Percentiles rank a stretch among this genome's conserved stretches.
Conservation (phyloP, 23 red algal genomes). For the Gracilaria gracilis region DNA sequence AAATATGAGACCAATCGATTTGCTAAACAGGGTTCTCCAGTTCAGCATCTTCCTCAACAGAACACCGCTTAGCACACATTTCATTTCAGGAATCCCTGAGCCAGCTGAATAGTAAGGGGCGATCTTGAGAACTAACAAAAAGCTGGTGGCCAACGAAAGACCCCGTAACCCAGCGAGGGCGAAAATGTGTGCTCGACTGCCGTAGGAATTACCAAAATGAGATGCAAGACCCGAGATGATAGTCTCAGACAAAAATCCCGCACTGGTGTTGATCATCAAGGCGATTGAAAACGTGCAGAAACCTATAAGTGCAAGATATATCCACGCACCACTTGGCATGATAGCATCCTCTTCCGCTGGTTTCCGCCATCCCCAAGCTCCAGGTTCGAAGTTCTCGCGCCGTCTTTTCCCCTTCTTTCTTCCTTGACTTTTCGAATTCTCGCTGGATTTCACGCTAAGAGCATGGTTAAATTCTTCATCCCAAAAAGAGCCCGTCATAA, state of each 20-base stretch:
- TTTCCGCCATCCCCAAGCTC: constrained; percentile 66
- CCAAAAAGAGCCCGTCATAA: constrained; percentile 38
- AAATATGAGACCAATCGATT: constrained; percentile 77
- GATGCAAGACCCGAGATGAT: constrained; percentile 33
- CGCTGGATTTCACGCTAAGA: constrained; percentile 1
- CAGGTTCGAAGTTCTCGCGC: constrained; percentile 38
- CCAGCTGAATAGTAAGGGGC: constrained; percentile 70
- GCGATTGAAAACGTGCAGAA: constrained; percentile 59
- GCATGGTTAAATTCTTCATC: constrained; percentile 7
- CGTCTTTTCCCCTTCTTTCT: not conserved
- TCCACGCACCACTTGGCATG: constrained; percentile 68
- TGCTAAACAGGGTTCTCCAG: constrained; percentile 68
- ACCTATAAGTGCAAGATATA: constrained; percentile 85
- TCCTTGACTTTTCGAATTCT: not conserved
- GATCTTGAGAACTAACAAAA: constrained; percentile 47
- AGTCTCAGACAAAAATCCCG: constrained; percentile 6
- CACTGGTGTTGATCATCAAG: constrained; percentile 27
- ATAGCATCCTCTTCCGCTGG: constrained; percentile 77
- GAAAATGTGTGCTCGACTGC: constrained; percentile 8
- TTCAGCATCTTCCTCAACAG: constrained; percentile 73
- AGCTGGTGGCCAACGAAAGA: constrained; percentile 53
- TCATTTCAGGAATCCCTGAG: constrained; percentile 94
- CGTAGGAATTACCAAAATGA: not conserved
- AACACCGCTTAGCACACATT: constrained; percentile 82
- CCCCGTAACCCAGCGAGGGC: constrained; percentile 49